phyloP scores from a whole-genome alignment of 1,284 basidiomycete species.

The Cutaneotrichosporon sp. region DNA sequence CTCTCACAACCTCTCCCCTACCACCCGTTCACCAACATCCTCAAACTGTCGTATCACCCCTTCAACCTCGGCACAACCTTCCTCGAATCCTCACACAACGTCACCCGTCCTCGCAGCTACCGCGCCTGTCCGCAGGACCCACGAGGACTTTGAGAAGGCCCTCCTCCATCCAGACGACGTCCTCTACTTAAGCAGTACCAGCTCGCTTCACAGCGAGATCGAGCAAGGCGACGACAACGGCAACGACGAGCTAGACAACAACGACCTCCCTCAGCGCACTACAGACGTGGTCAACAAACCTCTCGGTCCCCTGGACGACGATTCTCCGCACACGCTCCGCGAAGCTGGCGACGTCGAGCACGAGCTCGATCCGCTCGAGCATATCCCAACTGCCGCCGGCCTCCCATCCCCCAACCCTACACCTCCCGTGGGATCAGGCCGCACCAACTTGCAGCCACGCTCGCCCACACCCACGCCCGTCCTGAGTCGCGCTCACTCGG shows the following conservation, averaged over 20 bases:
- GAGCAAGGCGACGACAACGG: slow-evolving; percentile 9
- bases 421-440: neutral
- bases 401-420: neutral
- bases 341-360: neutral
- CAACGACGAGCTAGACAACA: slow-evolving; percentile 1
- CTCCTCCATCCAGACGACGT: slow-evolving; percentile 35
- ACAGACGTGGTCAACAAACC: neutral
- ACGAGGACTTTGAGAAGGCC: slow-evolving; percentile 40
- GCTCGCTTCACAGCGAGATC: slow-evolving; percentile 19
- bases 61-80: neutral
- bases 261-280: neutral
- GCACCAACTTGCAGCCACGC: neutral
- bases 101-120: neutral
- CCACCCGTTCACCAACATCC: neutral
- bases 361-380: slow-evolving; percentile 2
- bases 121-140: neutral
- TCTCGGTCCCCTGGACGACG: neutral
- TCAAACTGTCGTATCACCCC: neutral
- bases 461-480: neutral
- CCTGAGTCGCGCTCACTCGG: neutral
- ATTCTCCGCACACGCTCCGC: neutral
- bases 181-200: slow-evolving; percentile 34
- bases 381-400: neutral
- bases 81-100: neutral
- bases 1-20: neutral